Conservation (phyloP, 257 asterid genomes). For the Solanum clarkiae region DNA sequence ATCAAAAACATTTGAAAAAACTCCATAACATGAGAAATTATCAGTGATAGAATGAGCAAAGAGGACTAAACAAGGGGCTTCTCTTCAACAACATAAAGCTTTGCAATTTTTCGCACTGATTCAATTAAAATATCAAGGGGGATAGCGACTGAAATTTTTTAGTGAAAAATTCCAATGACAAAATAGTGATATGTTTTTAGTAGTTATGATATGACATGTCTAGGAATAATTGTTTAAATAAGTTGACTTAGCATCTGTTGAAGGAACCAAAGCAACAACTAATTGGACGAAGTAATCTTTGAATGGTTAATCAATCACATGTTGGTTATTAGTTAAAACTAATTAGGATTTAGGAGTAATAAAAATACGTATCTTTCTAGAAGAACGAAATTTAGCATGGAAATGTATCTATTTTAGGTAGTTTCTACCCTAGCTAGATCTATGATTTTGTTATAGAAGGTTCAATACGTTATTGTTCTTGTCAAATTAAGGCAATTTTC, state of each 20-base stretch:
- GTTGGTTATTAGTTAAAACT: neutral
- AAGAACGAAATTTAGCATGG: neutral
- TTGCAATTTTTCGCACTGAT: too few species aligned
- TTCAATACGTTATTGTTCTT: neutral
- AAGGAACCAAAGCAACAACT: neutral
- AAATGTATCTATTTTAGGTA: neutral
- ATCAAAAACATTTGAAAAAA: too few species aligned
- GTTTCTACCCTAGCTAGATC: neutral
- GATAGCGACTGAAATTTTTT: too few species aligned
- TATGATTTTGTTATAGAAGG: neutral
- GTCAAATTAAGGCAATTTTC: neutral
- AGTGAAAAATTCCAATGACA: too few species aligned
- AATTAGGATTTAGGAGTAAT: neutral
- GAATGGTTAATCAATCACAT: neutral
- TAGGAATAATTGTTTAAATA: neutral
- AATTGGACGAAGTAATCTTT: neutral
- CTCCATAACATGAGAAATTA: too few species aligned
- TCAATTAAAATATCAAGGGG: too few species aligned
- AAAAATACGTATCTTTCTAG: neutral
- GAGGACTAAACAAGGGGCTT: too few species aligned
- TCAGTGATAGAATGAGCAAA: too few species aligned
- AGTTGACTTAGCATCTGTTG: neutral
- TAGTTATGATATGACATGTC: neutral
- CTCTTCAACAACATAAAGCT: too few species aligned
- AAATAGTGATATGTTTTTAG: too few species aligned